Percentiles rank a stretch among this genome's conserved stretches.
phyloP scores from a whole-genome alignment of 1,139 yeast genomes.

The Hemisphaericaspora lyxosophila region DNA sequence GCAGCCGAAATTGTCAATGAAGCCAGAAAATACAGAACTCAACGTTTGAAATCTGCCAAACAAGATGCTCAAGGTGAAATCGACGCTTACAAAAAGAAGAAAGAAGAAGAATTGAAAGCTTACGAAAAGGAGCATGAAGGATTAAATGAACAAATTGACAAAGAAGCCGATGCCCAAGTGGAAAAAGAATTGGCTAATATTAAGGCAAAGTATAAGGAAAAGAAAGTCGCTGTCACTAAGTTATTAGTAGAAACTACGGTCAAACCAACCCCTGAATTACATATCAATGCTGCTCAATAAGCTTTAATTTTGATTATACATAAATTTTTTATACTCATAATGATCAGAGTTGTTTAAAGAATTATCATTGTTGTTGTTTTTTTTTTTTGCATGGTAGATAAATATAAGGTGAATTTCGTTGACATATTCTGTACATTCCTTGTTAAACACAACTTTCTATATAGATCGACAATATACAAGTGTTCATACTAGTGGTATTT shows the following conservation, averaged over 20 bases:
- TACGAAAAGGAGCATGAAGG: slow-evolving; percentile 72
- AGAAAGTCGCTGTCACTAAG: slow-evolving; percentile 68
- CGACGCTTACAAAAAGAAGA: slow-evolving; percentile 78
- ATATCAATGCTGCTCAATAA: slow-evolving; percentile 58
- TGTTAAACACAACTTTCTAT: background rate
- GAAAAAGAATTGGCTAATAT: slow-evolving; percentile 62
- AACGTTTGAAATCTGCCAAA: slow-evolving; percentile 90
- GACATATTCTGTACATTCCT: background rate
- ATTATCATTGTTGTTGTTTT: too few relatives aligned
- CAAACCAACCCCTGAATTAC: slow-evolving; percentile 78
- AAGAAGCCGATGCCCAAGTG: slow-evolving; percentile 67
- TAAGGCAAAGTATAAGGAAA: slow-evolving; percentile 58
- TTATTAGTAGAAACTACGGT: slow-evolving; percentile 78
- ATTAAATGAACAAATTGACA: slow-evolving; percentile 63
- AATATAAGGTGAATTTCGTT: background rate
- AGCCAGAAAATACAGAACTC: slow-evolving; percentile 85
- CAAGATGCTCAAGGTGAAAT: slow-evolving; percentile 89
- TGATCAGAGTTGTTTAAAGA: background rate
- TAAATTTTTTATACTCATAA: too few relatives aligned
- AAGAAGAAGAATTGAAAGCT: slow-evolving; percentile 77
- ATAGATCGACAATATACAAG: slow-evolving; percentile 3
- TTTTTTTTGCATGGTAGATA: too few relatives aligned
- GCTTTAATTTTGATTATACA: background rate
- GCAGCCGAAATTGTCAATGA: slow-evolving; percentile 93
- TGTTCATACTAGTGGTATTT: background rate